These are phyloP conservation scores for Aspergillus diversus DNA, from an alignment of 495 filamentous ascomycete species.

Conservation along the genomic window DNA sequence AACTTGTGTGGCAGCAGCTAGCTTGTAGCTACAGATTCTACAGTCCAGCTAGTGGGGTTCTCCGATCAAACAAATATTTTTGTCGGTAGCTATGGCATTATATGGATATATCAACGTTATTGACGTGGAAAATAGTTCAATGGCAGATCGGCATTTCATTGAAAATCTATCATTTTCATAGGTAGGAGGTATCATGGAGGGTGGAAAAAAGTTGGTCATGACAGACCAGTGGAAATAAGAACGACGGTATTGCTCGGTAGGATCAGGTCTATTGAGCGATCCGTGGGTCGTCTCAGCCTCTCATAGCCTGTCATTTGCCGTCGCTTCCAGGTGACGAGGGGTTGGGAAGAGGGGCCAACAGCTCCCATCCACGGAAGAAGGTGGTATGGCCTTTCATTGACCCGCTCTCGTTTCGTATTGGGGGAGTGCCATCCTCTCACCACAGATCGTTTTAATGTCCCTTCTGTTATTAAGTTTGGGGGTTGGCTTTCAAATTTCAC, in stretches of 20 bases:
- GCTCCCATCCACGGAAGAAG: slow-evolving; percentile 20
- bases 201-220: background rate
- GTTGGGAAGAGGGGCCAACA: slow-evolving; percentile 18
- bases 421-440: slow-evolving; percentile 1
- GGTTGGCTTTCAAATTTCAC: background rate
- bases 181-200: background rate
- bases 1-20: slow-evolving; percentile 14
- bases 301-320: slow-evolving; percentile 14
- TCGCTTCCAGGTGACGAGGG: slow-evolving; percentile 3
- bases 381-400: slow-evolving; percentile 1
- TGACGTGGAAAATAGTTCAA: background rate
- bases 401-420: slow-evolving; percentile 7
- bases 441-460: background rate
- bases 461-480: background rate
- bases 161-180: background rate
- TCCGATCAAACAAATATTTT: background rate
- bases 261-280: slow-evolving; percentile 13
- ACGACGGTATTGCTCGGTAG: background rate
- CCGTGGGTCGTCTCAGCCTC: slow-evolving; percentile 8
- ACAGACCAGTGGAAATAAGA: background rate
- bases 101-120: background rate
- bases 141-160: slow-evolving; percentile 2
- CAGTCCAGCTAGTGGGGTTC: background rate
- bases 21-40: slow-evolving; percentile 2
- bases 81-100: too few relatives aligned